These are phyloP conservation scores for Musa itinerans DNA, from an alignment of 176 grass and related monocot genomes.

Conservation along the genomic window DNA sequence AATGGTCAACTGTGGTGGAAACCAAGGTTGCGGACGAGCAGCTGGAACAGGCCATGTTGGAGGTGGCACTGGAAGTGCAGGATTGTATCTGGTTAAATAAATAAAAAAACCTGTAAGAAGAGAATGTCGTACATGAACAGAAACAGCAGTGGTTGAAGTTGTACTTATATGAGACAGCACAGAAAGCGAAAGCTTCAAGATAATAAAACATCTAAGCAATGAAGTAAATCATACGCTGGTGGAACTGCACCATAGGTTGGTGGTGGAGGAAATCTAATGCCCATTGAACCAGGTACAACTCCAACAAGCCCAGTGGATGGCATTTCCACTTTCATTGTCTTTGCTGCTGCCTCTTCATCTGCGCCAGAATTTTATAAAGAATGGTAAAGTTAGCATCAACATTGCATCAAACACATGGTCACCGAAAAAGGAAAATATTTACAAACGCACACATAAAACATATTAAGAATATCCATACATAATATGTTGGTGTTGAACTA, in stretches of 20 bases:
- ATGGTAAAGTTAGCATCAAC: not conserved
- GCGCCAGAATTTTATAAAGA: not conserved
- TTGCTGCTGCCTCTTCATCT: slow-evolving; percentile 79
- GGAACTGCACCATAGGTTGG: slow-evolving; percentile 51
- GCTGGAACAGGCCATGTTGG: slow-evolving; percentile 45
- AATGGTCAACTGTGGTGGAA: slow-evolving; percentile 41
- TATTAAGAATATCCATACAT: not conserved
- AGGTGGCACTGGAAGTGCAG: slow-evolving; percentile 45
- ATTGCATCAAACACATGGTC: not conserved
- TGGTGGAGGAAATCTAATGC: slow-evolving; percentile 49
- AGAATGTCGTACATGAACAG: not conserved
- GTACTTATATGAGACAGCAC: not conserved
- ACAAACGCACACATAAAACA: not conserved
- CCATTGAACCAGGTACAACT: slow-evolving; percentile 42
- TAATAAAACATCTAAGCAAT: not conserved
- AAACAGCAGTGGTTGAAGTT: not conserved
- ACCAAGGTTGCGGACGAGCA: slow-evolving; percentile 53
- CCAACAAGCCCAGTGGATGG: slow-evolving; percentile 36
- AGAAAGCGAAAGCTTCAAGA: not conserved
- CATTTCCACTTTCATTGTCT: slow-evolving; percentile 68
- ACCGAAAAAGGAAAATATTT: not conserved
- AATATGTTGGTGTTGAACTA: not conserved
- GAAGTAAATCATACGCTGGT: slow-evolving; percentile 52
- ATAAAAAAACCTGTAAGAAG: slow-evolving; percentile 8
- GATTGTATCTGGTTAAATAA: slow-evolving; percentile 65